These are phyloP conservation scores for Suillus variegatus DNA, from an alignment of 768 basidiomycete genomes.

Conservation along the genomic window DNA sequence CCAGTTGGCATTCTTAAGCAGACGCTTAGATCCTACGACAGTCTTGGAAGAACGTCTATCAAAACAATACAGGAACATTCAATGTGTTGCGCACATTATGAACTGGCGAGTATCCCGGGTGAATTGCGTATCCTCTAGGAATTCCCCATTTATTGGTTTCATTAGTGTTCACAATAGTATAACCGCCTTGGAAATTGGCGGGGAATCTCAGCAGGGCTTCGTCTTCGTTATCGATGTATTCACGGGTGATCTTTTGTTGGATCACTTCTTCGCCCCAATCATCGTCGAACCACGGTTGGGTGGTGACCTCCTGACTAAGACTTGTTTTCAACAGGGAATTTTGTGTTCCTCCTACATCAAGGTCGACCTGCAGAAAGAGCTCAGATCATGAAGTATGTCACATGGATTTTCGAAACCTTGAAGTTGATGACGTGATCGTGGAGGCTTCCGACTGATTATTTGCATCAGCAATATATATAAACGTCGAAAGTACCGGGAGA, in stretches of 20 bases:
- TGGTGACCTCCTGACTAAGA: conserved; percentile 49
- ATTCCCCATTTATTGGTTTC: conserved; percentile 57
- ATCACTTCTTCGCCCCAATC: conserved; percentile 58
- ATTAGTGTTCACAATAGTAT: conserved; percentile 56
- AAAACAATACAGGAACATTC: not conserved
- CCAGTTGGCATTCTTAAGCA: conserved; percentile 66
- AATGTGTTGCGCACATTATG: conserved; percentile 41
- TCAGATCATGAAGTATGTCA: not conserved
- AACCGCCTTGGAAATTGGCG: conserved; percentile 56
- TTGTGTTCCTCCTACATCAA: conserved; percentile 59
- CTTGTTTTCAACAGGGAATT: conserved; percentile 58
- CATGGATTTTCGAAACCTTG: conserved; percentile 36
- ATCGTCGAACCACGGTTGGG: conserved; percentile 56
- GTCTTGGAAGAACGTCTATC: conserved; percentile 35
- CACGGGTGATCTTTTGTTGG: conserved; percentile 52
- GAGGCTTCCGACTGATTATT: conserved; percentile 57
- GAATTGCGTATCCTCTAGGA: conserved; percentile 60
- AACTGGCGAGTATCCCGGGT: conserved; percentile 56
- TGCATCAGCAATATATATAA: not conserved
- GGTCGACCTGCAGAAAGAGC: conserved; percentile 46
- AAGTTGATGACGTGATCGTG: conserved; percentile 72
- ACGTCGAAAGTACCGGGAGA: not conserved
- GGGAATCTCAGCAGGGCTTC: conserved; percentile 54
- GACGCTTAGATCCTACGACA: conserved; percentile 58
- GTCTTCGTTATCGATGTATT: conserved; percentile 52